Base-by-base conservation (phyloP, 2,329 filamentous ascomycete species). In the Simplicillium aogashimaense region DNA sequence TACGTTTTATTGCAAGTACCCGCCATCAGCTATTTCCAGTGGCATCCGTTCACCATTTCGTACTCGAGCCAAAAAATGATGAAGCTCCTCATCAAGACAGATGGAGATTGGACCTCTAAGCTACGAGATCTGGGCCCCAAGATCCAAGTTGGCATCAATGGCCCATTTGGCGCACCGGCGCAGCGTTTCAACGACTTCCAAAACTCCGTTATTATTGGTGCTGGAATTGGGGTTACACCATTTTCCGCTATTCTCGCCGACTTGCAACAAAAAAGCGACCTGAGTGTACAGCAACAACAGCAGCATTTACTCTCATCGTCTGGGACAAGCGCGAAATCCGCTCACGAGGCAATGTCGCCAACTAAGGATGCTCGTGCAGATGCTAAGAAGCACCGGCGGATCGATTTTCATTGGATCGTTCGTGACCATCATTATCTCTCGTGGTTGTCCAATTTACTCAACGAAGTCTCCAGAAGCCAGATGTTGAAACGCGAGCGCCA, bases 341-440 rank as follows among this genome's bases (percentile, higher is more conserved):
- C 17, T n/a, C 36, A 18, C 17, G 12, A n/a, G 8, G 13, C n/a
- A 29, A 7, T 49, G 7, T 46, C 43, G 2, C 39, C 49, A 32
- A 44, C 50, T 1, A 29, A 47, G 1, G 30, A 42, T 6, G 40
- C 49, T 1, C 49, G 50, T 4, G 9, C 28, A 12, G 11, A n/a
- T 13, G 15, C 6, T 8, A 30, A 3, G 10, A 31, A 18, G 52
- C 50, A 70, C 45, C 65, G 72, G 29, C 64, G 72, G 4, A 66
- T 76, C 1, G 74, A 78, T 48, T 76, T 78, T 43, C 72, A 78
- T 53, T 78, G 74, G 74, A 74, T 72, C 46, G 72, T 77, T 1
- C 69, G 72, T 16, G 72, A 77, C 36, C 64, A 66, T 41, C 75
- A 76, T 52, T 64, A 72, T 38, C 61, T 78, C 0, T 59, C 71